A percentile compares a stretch with the other conserved stretches of the same genome.
These are phyloP conservation scores for Rhododendron simsii DNA, from an alignment of 148 eudicot species.

Conservation along the genomic window DNA sequence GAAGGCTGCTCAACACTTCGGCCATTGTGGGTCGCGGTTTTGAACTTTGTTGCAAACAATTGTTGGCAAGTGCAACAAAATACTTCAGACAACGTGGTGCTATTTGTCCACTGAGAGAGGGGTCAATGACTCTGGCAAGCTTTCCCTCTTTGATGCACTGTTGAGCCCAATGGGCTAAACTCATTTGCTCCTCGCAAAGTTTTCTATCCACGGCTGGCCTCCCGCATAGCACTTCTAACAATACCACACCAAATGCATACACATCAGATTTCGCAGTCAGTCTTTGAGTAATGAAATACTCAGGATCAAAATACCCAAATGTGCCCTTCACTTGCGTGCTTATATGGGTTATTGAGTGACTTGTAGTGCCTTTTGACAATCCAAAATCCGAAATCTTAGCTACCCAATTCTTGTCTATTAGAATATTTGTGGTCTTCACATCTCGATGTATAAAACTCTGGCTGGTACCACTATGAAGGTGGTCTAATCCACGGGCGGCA, in stretches of 20 bases:
- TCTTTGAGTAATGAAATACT: background rate
- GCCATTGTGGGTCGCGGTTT: background rate
- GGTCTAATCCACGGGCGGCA: background rate
- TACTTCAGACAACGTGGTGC: background rate
- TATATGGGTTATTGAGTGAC: background rate
- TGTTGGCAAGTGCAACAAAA: background rate
- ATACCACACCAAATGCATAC: background rate
- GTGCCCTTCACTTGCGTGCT: background rate
- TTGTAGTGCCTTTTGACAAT: background rate
- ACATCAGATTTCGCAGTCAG: background rate
- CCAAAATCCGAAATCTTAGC: constrained; percentile 11
- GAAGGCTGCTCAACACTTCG: background rate
- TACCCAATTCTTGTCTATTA: constrained; percentile 7
- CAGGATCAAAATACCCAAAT: constrained; percentile 3
- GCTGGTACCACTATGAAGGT: background rate
- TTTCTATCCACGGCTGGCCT: background rate
- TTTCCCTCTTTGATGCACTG: background rate
- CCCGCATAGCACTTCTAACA: constrained; percentile 17
- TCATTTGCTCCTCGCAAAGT: background rate
- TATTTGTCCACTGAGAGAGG: background rate
- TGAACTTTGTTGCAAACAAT: background rate
- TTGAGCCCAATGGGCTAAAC: background rate
- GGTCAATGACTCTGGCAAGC: constrained; percentile 6
- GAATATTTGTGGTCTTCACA: constrained; percentile 1
- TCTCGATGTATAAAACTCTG: background rate